Evolutionary conservation across 805 yeast species (phyloP).

Genomic region (Helenozyma baotianmanensis): DNA sequence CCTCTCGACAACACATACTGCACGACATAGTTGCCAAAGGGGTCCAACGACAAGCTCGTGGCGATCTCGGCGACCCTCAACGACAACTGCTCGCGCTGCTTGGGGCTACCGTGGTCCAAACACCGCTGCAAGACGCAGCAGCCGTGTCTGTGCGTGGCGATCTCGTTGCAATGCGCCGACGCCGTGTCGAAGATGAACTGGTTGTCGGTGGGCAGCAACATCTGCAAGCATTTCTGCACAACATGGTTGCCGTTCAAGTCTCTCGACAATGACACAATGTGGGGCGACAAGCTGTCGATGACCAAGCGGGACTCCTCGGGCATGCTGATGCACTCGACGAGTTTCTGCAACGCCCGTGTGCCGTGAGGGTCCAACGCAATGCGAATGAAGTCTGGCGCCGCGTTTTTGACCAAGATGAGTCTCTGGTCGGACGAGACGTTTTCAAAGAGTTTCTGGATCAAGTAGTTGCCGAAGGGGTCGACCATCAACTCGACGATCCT

Average conservation of each 20-base stretch:
- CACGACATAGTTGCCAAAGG: constrained; percentile 95
- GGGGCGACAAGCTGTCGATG: constrained; percentile 55
- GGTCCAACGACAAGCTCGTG: constrained; percentile 73
- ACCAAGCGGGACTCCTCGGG: constrained; percentile 68
- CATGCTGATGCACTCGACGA: constrained; percentile 75
- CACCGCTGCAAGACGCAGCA: constrained; percentile 96
- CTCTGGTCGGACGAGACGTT: constrained; percentile 68
- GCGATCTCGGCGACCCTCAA: constrained; percentile 65
- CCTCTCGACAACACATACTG: constrained; percentile 75
- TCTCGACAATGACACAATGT: constrained; percentile 74
- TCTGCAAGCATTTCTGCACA: constrained; percentile 84
- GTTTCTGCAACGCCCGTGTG: constrained; percentile 88
- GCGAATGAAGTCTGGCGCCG: constrained; percentile 67
- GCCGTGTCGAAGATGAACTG: constrained; percentile 92
- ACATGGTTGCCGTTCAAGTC: constrained; percentile 97
- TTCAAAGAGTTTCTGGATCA: constrained; percentile 86
- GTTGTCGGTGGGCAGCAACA: constrained; percentile 59
- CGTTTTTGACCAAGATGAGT: constrained; percentile 60
- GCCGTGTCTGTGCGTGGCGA: constrained; percentile 91
- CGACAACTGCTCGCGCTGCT: constrained; percentile 67
- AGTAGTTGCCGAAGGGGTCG: constrained; percentile 96
- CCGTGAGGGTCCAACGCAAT: constrained; percentile 95
- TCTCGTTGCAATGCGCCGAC: constrained; percentile 61
- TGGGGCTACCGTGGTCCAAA: constrained; percentile 76
- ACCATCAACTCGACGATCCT: constrained; percentile 85